Percentiles rank a stretch among this genome's conserved stretches.
Conservation (phyloP, 1,139 yeast species). For the Hemisphaericaspora lyxosophila region DNA sequence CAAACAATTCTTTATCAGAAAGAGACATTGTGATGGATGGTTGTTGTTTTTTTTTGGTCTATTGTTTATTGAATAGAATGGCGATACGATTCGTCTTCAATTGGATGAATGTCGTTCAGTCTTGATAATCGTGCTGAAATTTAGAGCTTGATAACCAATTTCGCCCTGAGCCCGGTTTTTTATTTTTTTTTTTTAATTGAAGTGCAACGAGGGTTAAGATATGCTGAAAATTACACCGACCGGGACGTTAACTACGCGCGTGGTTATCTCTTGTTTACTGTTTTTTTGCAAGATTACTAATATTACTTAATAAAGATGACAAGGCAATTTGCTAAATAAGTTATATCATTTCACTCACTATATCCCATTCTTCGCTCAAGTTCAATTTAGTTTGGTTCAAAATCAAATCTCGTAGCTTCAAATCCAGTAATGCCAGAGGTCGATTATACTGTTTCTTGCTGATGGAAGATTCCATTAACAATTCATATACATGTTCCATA, state of each 20-base stretch:
- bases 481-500: slow-evolving; percentile 30
- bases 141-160: no score
- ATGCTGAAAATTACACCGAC: no score
- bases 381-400: slow-evolving; percentile 30
- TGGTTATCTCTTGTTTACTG: no score
- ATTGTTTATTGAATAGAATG: not conserved
- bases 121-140: slow-evolving; percentile 8
- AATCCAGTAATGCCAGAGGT: slow-evolving; percentile 20
- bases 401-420: slow-evolving; percentile 24
- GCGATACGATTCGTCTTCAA: no score
- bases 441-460: slow-evolving; percentile 8
- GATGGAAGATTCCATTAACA: slow-evolving; percentile 18
- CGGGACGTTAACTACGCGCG: no score
- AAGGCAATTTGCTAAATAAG: no score
- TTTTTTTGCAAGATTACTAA: no score
- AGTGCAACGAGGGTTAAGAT: no score
- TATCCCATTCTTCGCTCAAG: slow-evolving; percentile 39
- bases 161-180: no score
- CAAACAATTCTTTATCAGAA: slow-evolving; percentile 61
- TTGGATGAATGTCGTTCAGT: no score
- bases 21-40: slow-evolving; percentile 25
- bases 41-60: not conserved
- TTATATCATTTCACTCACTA: slow-evolving; percentile 33
- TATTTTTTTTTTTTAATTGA: no score
- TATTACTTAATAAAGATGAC: no score